Evolutionary conservation across 345 rosid genomes (phyloP), one percentile per base, ranked within the genome.

Genomic region (Pistacia vera): DNA sequence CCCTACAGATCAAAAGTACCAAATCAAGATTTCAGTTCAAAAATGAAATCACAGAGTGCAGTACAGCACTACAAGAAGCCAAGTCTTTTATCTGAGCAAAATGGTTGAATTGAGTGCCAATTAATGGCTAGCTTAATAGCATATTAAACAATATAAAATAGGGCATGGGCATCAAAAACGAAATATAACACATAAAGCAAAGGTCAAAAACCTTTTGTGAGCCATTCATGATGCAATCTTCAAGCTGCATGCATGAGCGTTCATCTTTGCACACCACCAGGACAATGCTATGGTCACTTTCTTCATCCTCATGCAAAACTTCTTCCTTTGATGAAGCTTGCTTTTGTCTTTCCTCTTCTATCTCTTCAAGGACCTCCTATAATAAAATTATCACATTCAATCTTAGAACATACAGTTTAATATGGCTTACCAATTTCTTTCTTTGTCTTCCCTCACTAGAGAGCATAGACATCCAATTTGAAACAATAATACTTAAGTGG

Each of bases 191-290:
- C 33, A 81, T 20, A 74, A 49, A 33, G 35, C 44, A 11, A 72
- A 57, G 44, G 44, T 57, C 25, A 75, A 52, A 51, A 76, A 90
- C 99, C 97, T 91, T 90, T 49, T 83, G 89, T 25, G 97, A 78
- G 81, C 84, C 78, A 58, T 92, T 85, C 20, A 58, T 85, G 78
- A 96, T 88, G 85, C 89, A 91, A 85, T 96, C 98, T 85, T 93
- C 94, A 65, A 96, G 97, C 84, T 96, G 99, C 99, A 93, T 86
- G 84, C 99, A 93, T 57, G 98, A 92, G 8, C 90, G 78, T 74
- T 96, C 99, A 80, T 96, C 99, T 84, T 92, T 93, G 86, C 98
- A 93, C 49, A 93, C 98, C 84, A 96, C 93, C 63, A 93, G 88
- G 73, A 91, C 92, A 63, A 92, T 89, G 71, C 92, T 86, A 79